Base-by-base conservation (phyloP, 225 moss, liverwort and hornwort species). In the Thuidium tamariscinum region DNA sequence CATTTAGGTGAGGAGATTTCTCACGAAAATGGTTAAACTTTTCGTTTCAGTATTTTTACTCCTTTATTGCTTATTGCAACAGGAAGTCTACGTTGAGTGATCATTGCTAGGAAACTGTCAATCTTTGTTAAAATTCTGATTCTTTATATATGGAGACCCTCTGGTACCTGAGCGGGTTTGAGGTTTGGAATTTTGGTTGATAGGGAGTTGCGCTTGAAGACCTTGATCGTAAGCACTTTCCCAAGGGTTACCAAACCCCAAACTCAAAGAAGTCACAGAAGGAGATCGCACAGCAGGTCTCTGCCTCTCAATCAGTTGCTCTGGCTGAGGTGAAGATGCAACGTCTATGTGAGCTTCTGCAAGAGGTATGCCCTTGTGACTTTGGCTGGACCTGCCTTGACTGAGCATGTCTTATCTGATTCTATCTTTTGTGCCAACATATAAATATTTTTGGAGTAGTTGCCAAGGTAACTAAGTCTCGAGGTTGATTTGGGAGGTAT, bases 221-320 rank as follows among this genome's bases (percentile, higher is more conserved):
- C 68, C 94, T 97, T 70, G 94, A 98, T 82, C 89, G 94, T 57
- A 98, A 98, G 81, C 93, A 98, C 84, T 98, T 98, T 85, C 92
- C 93, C 5, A 98, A 95, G 90, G 95, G 96, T 77, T 93, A 92
- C 72, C 95, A 94, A 86, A 83, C 85, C 16, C 81, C 88, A 26
- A 89, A 79, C 36, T 85, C 89, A 85, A 92, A 89, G 87, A 93
- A 95, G 81, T 93, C 91, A 48, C 86, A 91, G 70, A 91, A 94
- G 86, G 94, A 96, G 85, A 87, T 90, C 86, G 82, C 87, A 59
- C 94, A 93, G 62, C 96, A 93, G 83, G 83, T 94, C 73, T 26
- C 89, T 86, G 84, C 84, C 63, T 95, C 93, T 73, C 92, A 87
- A 87, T 92, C 90, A 68, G 87, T 98, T 86, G 94, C 95, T 66